Base-by-base conservation (phyloP, 2,329 filamentous ascomycete genomes). In the Emmonsiellopsis sp. region DNA sequence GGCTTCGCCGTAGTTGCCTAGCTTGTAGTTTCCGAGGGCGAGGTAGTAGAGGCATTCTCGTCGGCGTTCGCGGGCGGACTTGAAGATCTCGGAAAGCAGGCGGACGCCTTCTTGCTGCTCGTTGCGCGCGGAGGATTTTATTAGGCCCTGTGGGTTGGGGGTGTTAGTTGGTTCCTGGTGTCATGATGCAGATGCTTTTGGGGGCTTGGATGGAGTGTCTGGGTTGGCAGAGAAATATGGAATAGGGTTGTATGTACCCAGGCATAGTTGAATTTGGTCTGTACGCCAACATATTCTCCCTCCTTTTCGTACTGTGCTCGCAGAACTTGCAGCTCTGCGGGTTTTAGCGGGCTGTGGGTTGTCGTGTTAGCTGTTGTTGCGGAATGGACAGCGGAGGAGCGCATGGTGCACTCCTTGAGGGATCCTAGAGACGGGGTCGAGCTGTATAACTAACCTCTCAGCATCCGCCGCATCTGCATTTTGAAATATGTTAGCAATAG, bases 251-350 rank as follows among this genome's bases (percentile, higher is more conserved):
- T 37, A 62, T 77, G 54, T 82, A 95, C 90, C 93, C 93, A 98
- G 68, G 93, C 92, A 71, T 92, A 97, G 83, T 98, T 98, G 82
- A 98, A 98, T 70, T 97, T 97, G 57, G 93, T 98, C 73, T 98
- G 93, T 42, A 98, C 82, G 56, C 92, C 91, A 56, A 95, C 92
- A 77, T 95, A 94, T 65, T 95, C 88, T 61, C 92, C 93, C 74
- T 98, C 93, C 69, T 95, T 95, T 69, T 97, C 92, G 70, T 93
- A 98, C 71, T 98, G 93, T 56, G 88, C 79, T 60, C 92, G 88
- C 52, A 98, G 80, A 58, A 97, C 93, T 70, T 91, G 85, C 56
- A 98, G 85, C 73, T 98, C 93, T 49, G 88, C 87, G 53, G 88
- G 83, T 74, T 93, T 94, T 58, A 98, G 81, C 61, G 93, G 88